Evolutionary conservation across 768 basidiomycete species (phyloP), one percentile per base, ranked within the genome.

Genomic region (Mycena galericulata): DNA sequence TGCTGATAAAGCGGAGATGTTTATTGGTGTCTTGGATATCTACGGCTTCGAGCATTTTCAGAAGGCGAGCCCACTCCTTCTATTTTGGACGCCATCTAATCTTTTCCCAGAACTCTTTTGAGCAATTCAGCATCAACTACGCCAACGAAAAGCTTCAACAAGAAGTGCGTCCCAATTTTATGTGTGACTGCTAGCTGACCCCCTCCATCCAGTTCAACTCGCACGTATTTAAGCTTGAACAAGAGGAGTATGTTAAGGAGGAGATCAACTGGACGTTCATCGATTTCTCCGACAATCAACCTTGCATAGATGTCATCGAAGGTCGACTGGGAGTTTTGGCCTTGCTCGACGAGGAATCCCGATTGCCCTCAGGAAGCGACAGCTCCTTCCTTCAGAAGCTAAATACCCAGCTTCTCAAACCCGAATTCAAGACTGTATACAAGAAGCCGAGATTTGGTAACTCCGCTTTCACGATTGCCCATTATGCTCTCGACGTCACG

Each of bases 231-330:
- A 97, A 99, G 85, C 89, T 99, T 45, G 98, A 99, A 78, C 98
- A 99, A 83, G 98, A 99, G 78, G 98, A 99, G 81, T 99, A 99
- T 76, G 90, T 99, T 57, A 95, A 97, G 71, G 98, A 99, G 78
- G 87, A 98, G 80, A 99, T 99, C 78, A 96, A 98, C 78, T 99
- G 98, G 98, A 98, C 94, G 11, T 99, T 99, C 81, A 99, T 99
- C 78, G 97, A 99, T 75, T 99, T 98, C 79, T 95, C 95, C 12
- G 98, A 99, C 80, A 99, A 99, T 76, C 98, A 99, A 76, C 96
- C 96, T 46, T 98, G 97, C 79, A 99, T 99, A 80, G 94, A 99
- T 77, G 92, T 98, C 69, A 98, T 99, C 75, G 98, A 99, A 83
- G 95, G 97, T 70, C 98, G 92, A 79, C 89, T 99, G 64, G 98